Evolutionary conservation across 2,329 filamentous ascomycete genomes (phyloP), one percentile per base, ranked within the genome.

Genomic region (Neopestalotiopsis sp.): DNA sequence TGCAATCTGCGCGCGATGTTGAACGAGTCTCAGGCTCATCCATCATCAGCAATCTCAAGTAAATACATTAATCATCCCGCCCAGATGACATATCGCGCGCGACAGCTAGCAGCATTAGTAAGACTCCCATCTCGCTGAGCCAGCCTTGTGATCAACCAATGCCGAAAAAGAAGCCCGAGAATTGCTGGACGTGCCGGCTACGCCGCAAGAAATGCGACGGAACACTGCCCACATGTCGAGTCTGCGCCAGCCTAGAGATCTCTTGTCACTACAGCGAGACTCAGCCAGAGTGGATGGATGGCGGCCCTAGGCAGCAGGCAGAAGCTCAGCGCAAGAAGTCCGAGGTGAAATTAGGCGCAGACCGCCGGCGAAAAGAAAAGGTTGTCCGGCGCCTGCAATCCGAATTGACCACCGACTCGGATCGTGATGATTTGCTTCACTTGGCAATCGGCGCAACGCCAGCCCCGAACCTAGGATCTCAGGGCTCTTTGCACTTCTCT

Each of bases 121-220:
- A 24, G 2, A 9, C 13, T 14, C 20, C 49, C 34, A 38, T 38
- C 10, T 38, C 6, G 10, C 10, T 38, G 34, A 38, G 24, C 24
- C 24, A 38, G 10, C 6, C 5, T 59, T 32, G 57, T 30, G 13
- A 30, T 30, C 57, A 28, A n/a, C n/a, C 7, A 20, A 61, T 38
- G 59, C 59, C 59, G 28, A 61, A 40, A 12, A 61, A 34, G n/a
- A 69, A 59, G 34, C 62, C 62, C 20, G 58, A 80, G 6, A 87
- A 87, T 70, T 90, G 88, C 75, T 90, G 87, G 87, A 90, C 87
- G 1, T 90, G 89, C 73, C 84, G 87, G 28, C 81, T 90, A 9
- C 85, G 89, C 20, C 86, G 86, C 73, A 90, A 90, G 74, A 90
- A 89, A 74, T 91, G 88, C 75, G 87, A 89, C 71, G 86, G 88